Percentiles rank a stretch among this genome's conserved stretches.
These are phyloP conservation scores for Cardiospermum halicacabum DNA, from an alignment of 345 rosid genomes.

Conservation along the genomic window DNA sequence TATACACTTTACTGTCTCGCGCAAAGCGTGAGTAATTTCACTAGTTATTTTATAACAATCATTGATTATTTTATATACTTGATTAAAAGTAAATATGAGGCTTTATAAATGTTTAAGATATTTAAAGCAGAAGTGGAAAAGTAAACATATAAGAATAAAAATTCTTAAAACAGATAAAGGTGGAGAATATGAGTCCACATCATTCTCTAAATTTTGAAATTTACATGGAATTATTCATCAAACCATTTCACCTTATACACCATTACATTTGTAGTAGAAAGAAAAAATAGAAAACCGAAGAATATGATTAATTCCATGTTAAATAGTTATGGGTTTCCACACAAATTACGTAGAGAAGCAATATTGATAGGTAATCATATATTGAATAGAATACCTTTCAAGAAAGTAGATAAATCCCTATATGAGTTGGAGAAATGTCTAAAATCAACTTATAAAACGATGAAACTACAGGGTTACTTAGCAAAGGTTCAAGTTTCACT, in stretches of 20 bases:
- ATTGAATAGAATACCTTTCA: not conserved
- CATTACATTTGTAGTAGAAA: not conserved
- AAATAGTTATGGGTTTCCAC: not conserved
- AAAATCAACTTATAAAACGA: too few species aligned
- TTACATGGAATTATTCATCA: not conserved
- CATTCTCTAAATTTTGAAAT: not conserved
- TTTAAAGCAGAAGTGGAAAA: too few species aligned
- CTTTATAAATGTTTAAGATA: too few species aligned
- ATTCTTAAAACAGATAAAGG: not conserved
- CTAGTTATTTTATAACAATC: too few species aligned
- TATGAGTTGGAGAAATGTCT: not conserved
- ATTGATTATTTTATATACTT: too few species aligned
- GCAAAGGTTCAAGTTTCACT: too few species aligned
- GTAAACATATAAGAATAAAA: too few species aligned
- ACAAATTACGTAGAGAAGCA: not conserved
- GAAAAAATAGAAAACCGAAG: not conserved
- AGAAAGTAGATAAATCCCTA: not conserved
- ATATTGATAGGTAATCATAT: not conserved
- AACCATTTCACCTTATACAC: not conserved
- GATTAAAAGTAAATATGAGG: too few species aligned
- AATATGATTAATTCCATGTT: not conserved
- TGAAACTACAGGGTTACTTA: too few species aligned
- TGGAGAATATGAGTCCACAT: not conserved
- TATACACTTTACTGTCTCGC: too few species aligned
- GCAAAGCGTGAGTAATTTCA: too few species aligned